Evolutionary conservation across 352 stramenopile species (phyloP), one percentile per base, ranked within the genome.

Genomic region (Phytopythium ostracodes): DNA sequence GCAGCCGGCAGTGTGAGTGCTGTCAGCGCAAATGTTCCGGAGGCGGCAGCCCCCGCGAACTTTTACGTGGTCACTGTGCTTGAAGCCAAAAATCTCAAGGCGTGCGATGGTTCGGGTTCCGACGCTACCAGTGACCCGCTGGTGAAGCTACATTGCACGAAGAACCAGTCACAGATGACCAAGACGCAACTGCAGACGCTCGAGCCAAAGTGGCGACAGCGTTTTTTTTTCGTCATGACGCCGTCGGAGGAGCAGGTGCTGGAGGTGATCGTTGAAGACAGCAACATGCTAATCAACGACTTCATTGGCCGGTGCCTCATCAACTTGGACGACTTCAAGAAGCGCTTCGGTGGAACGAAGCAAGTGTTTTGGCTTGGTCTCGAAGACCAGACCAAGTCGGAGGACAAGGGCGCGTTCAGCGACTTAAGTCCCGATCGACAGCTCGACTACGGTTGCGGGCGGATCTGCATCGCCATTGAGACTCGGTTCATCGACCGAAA

Each of bases 271-370:
- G 63, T 91, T 7, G 77, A 92, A 71, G 84, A 91, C 63, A 72
- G 76, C 31, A 80, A 91, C 58, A 64, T 90, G 56, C 70, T 91
- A 25, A 76, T 71, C 61, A 88, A 79, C 57, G 78, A 90, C 59
- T 91, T 92, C n/a, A 79, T 92, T 60, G 84, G 84, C 15, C 68
- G 81, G 31, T 84, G 77, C 40, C 68, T 86, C 7, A 78, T 93
- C 60, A 76, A 89, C 60, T n/a, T 91, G 25, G 73, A 85, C 53
- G 77, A 87, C 46, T 90, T 83, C 49, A 60, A 66, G 14, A 74
- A 71, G 36, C 73, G 71, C 15, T 88, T 72, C 47, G 62, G 66
- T 25, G 59, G 68, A 56, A 58, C 70, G 2, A 93, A 91, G 67
- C 64, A 83, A 52, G 67, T 77, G 11, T 85, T 93, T 36, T 93